Base-by-base conservation (phyloP, 805 yeast genomes). In the Candida germanica region DNA sequence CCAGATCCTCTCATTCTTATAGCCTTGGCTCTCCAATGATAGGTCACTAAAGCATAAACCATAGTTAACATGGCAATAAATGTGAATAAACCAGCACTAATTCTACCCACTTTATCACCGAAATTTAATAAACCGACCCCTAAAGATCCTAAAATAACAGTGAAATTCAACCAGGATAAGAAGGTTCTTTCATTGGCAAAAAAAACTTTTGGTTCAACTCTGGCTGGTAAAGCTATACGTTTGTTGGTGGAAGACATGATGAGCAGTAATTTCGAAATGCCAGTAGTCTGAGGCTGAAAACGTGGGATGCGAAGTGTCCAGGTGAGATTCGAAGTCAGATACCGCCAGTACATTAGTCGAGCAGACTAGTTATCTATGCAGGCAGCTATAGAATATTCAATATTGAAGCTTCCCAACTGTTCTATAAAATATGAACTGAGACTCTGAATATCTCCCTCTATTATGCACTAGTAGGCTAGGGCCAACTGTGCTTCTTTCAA, bases 11-110 rank as follows among this genome's bases (percentile, higher is more conserved):
- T 82, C 66, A 91, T 77, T 64, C 99, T 82, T 50, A 93, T 93
- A 41, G 98, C 98, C 58, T 89, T 87, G 1, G 98, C 98, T 71
- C 99, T 86, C 98, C 98, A 94, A 64, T 93, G 99, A 62, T 93
- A 93, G 9, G 98, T 93, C 31, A 87, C 75, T 44, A 93, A 74
- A 1, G 99, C 98, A 54, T 93, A 93, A 3, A 83, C 75, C 99
- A 93, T 93, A 16, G 98, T 91, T 46, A 86, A 87, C 97, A 93
- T 91, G 45, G 98, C 95, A 38, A 93, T 89, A 43, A 91, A 71
- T 3, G 98, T 94, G 73, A 93, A 93, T 38, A 93, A 70, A 4
- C 91, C 93, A 29, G 99, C 98, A 49, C 93, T 80, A 40, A 93
- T 79, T 54, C 95, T 77, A 44, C 98, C 98, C 29, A 91, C 77